These are phyloP conservation scores for Dichotomocladium elegans DNA, from an alignment of 371 early-diverging fungal species.

Conservation along the genomic window DNA sequence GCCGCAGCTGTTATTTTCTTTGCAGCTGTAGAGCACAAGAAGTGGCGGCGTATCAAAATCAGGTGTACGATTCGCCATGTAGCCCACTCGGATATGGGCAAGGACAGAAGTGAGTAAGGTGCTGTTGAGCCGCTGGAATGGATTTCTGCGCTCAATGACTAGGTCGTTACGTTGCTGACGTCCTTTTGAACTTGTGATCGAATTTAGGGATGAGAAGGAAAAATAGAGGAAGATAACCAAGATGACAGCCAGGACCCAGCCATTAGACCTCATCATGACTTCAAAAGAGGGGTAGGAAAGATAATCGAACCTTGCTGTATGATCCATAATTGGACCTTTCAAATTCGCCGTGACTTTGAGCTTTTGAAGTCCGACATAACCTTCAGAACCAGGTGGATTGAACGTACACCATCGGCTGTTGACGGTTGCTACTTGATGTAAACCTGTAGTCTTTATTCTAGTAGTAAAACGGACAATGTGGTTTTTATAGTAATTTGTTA, in stretches of 20 bases:
- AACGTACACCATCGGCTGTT: too few species aligned
- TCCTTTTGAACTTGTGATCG: conserved; percentile 1
- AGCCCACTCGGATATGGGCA: conserved; percentile 35
- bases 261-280: conserved; percentile 36
- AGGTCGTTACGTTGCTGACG: conserved; percentile 2
- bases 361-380: too few species aligned
- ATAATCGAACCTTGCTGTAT: too few species aligned
- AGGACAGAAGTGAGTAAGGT: conserved; percentile 23
- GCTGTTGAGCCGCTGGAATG: conserved; percentile 5
- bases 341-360: too few species aligned
- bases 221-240: conserved; percentile 7
- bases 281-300: neutral
- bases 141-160: conserved; percentile 7
- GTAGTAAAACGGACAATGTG: too few species aligned
- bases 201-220: conserved; percentile 8
- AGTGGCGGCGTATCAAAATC: conserved; percentile 36
- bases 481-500: too few species aligned
- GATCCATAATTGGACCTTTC: too few species aligned
- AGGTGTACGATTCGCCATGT: conserved; percentile 44
- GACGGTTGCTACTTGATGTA: too few species aligned
- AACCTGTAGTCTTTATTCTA: too few species aligned
- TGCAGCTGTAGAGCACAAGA: conserved; percentile 27
- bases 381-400: too few species aligned
- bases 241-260: conserved; percentile 9
- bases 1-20: conserved; percentile 16